Conservation (phyloP, 345 rosid species). For the Populus alba region DNA sequence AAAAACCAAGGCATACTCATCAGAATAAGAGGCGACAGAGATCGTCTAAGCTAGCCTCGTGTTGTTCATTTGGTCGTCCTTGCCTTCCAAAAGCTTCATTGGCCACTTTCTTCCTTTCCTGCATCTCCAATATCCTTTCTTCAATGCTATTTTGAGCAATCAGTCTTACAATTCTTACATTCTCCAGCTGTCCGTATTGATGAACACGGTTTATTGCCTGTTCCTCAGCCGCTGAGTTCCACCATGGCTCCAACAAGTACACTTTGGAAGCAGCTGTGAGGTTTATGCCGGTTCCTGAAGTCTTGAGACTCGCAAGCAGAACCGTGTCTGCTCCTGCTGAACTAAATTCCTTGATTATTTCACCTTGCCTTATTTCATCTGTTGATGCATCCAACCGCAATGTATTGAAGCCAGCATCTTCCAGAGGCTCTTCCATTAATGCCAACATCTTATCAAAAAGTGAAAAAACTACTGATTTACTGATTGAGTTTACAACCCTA, state of each 20-base stretch:
- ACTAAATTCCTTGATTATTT: constrained; percentile 63
- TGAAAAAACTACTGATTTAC: constrained; percentile 76
- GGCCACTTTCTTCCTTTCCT: constrained; percentile 70
- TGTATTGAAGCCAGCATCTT: constrained; percentile 68
- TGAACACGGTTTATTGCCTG: constrained; percentile 91
- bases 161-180: constrained; percentile 69
- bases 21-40: constrained; percentile 57
- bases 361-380: constrained; percentile 58
- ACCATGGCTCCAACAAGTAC: constrained; percentile 85
- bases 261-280: constrained; percentile 74
- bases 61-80: constrained; percentile 38
- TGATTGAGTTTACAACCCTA: constrained; percentile 39
- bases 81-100: constrained; percentile 57
- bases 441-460: constrained; percentile 72
- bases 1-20: constrained; percentile 15
- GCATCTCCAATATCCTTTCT: constrained; percentile 68
- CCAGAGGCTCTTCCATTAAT: constrained; percentile 59
- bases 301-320: constrained; percentile 81
- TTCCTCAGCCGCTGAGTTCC: constrained; percentile 90
- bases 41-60: constrained; percentile 54
- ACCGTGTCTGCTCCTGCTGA: constrained; percentile 36
- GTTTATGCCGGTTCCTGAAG: constrained; percentile 74
- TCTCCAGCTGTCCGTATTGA: constrained; percentile 68
- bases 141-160: constrained; percentile 74
- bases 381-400: constrained; percentile 74